Conservation (phyloP, 148 eudicot species). For the Camellia sinensis region DNA sequence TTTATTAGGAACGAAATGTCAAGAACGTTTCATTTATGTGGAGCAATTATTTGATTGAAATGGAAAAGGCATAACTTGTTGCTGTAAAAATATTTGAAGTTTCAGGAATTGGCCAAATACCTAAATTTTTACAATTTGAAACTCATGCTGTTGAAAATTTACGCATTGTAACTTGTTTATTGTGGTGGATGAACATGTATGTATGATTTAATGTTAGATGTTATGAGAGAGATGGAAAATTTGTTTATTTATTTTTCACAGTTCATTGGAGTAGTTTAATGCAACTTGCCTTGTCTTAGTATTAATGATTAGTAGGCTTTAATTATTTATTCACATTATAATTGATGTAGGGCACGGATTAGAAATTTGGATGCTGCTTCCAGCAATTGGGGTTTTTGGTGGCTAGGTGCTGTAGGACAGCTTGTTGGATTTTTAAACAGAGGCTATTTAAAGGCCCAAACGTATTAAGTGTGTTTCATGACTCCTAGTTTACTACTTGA, state of each 20-base stretch:
- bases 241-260: background rate
- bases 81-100: background rate
- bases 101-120: background rate
- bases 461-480: background rate
- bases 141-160: too few species aligned
- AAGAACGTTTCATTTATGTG: background rate
- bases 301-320: background rate
- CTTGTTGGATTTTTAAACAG: too few species aligned
- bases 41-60: too few species aligned
- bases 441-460: too few species aligned
- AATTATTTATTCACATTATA: background rate
- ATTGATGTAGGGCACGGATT: background rate
- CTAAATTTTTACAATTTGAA: background rate
- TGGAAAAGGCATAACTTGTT: too few species aligned
- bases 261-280: background rate
- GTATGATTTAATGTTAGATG: conserved; percentile 1
- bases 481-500: background rate
- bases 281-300: background rate
- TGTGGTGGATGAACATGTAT: background rate
- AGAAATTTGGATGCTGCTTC: too few species aligned
- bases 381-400: too few species aligned
- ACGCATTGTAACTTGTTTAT: background rate
- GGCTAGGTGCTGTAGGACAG: too few species aligned
- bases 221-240: background rate
- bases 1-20: background rate